Percentiles rank a stretch among this genome's conserved stretches.
phyloP scores from a whole-genome alignment of 257 asterid genomes.

The Primulina eburnea region DNA sequence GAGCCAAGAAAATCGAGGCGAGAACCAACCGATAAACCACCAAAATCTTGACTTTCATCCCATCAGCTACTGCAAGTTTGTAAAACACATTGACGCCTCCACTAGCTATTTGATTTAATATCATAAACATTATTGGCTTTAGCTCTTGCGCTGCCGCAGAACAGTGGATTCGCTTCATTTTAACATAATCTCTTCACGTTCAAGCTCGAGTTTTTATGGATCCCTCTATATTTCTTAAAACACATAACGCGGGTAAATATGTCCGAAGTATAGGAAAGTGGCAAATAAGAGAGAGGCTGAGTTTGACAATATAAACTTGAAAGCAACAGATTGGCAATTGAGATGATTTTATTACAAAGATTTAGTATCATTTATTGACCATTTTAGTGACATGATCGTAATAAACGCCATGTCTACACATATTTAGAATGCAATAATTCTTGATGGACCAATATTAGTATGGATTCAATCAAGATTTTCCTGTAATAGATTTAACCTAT shows the following conservation, averaged over 20 bases:
- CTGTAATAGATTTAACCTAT: background rate
- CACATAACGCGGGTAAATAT: background rate
- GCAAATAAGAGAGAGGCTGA: background rate
- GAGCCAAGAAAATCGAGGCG: slow-evolving; percentile 33
- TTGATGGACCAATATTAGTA: background rate
- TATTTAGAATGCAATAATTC: no score
- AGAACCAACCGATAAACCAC: slow-evolving; percentile 29
- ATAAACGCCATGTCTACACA: no score
- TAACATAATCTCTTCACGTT: background rate
- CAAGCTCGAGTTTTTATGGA: background rate
- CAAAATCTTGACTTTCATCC: slow-evolving; percentile 29
- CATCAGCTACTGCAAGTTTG: slow-evolving; percentile 33
- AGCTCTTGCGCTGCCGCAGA: background rate
- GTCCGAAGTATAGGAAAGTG: background rate
- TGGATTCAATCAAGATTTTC: background rate
- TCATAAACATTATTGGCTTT: slow-evolving; percentile 27
- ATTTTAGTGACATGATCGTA: no score
- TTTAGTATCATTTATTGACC: no score
- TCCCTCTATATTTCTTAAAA: background rate
- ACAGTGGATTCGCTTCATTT: slow-evolving; percentile 3
- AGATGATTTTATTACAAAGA: background rate
- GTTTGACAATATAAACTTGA: slow-evolving; percentile 16
- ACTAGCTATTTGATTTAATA: slow-evolving; percentile 23
- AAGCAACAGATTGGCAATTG: slow-evolving; percentile 6
- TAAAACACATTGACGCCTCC: slow-evolving; percentile 29